A percentile compares a stretch with the other conserved stretches of the same genome.
These are phyloP conservation scores for Evernia prunastri DNA, from an alignment of 495 filamentous ascomycete genomes.

Conservation along the genomic window DNA sequence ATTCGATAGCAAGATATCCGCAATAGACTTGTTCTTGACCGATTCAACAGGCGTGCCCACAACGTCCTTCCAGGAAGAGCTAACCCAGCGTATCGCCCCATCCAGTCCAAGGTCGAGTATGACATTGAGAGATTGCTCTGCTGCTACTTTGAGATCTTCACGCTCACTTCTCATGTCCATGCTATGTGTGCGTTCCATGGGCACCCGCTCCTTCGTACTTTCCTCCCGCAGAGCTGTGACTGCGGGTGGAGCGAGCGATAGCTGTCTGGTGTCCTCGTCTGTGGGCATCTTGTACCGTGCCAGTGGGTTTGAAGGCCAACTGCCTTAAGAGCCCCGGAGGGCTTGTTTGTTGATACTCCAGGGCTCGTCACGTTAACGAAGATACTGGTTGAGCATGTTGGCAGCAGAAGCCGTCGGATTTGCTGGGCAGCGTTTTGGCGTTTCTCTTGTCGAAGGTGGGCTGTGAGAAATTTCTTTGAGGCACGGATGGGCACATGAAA, in stretches of 20 bases:
- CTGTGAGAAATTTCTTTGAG: constrained; percentile 19
- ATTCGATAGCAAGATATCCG: constrained; percentile 73
- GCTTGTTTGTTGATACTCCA: constrained; percentile 15
- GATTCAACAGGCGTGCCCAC: constrained; percentile 70
- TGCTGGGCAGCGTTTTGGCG: background rate
- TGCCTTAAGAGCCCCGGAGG: constrained; percentile 20
- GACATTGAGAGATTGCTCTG: constrained; percentile 91
- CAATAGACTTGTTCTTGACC: constrained; percentile 69
- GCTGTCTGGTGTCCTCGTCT: constrained; percentile 34
- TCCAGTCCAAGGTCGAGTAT: constrained; percentile 89
- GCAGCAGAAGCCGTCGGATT: background rate
- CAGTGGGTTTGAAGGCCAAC: constrained; percentile 6
- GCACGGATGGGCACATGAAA: constrained; percentile 18
- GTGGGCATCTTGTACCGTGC: constrained; percentile 12
- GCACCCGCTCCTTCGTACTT: constrained; percentile 38
- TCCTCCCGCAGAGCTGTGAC: constrained; percentile 51
- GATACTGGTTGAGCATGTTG: constrained; percentile 5
- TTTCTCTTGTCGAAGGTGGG: background rate
- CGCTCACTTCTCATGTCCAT: constrained; percentile 71
- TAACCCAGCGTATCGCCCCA: constrained; percentile 87
- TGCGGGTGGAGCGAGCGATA: constrained; percentile 45
- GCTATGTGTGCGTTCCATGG: constrained; percentile 55
- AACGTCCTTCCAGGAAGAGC: constrained; percentile 92
- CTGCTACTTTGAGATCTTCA: constrained; percentile 88
- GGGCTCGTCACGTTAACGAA: constrained; percentile 2